Evolutionary conservation across 2,329 filamentous ascomycete species (phyloP).

Genomic region (Trichophyton simii): DNA sequence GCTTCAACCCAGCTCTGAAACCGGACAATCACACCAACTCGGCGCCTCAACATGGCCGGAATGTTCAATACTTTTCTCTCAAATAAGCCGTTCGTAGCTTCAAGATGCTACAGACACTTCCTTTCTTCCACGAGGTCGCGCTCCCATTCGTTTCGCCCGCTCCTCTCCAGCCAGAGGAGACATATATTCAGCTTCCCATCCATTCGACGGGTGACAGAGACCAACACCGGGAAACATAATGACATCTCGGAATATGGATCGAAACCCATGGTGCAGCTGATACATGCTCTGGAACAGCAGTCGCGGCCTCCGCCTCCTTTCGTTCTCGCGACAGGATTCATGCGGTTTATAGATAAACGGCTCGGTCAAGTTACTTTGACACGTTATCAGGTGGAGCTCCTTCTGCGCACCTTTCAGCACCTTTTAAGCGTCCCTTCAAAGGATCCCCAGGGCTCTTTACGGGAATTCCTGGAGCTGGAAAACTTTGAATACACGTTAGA

Average conservation of each 20-base stretch:
- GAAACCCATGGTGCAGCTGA: slow-evolving; percentile 56
- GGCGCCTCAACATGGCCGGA: neutral
- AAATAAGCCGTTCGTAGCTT: slow-evolving; percentile 31
- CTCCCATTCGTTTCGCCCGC: slow-evolving; percentile 19
- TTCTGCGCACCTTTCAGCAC: slow-evolving; percentile 49
- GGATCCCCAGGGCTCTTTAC: slow-evolving; percentile 7
- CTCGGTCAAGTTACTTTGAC: slow-evolving; percentile 42
- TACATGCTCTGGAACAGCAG: slow-evolving; percentile 49
- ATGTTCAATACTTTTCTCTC: slow-evolving; percentile 36
- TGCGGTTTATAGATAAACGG: slow-evolving; percentile 49
- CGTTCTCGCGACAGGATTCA: slow-evolving; percentile 55
- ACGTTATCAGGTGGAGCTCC: slow-evolving; percentile 52
- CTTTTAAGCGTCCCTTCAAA: slow-evolving; percentile 27
- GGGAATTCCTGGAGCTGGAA: slow-evolving; percentile 25
- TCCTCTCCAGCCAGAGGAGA: slow-evolving; percentile 32
- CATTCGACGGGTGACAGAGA: slow-evolving; percentile 23
- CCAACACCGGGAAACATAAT: slow-evolving; percentile 18
- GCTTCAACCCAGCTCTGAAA: neutral
- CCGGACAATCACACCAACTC: neutral
- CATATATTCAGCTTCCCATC: slow-evolving; percentile 47
- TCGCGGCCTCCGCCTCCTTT: slow-evolving; percentile 50
- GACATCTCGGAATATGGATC: slow-evolving; percentile 39
- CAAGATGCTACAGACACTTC: slow-evolving; percentile 26
- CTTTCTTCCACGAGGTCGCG: slow-evolving; percentile 13
- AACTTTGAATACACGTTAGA: slow-evolving; percentile 31